Conservation (phyloP, 805 yeast genomes). For the Schizosaccharomyces lindneri region DNA sequence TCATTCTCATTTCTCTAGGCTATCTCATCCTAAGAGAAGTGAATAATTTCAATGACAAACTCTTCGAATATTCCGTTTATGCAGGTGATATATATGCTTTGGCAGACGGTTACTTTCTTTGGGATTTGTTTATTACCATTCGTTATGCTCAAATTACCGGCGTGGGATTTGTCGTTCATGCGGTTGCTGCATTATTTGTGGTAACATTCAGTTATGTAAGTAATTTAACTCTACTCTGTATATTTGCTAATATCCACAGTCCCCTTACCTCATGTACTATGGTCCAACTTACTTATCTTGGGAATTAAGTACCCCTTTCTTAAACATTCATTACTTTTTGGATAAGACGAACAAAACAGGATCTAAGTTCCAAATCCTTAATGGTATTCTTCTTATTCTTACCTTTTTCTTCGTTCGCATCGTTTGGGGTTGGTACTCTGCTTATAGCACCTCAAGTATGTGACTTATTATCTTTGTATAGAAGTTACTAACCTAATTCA, state of each 20-base stretch:
- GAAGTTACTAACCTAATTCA: background rate
- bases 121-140: conserved; percentile 64
- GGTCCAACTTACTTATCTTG: conserved; percentile 61
- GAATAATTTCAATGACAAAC: conserved; percentile 22
- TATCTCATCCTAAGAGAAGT: conserved; percentile 41
- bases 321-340: conserved; percentile 74
- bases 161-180: conserved; percentile 58
- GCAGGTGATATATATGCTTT: conserved; percentile 48
- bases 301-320: conserved; percentile 85
- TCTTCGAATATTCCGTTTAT: conserved; percentile 50
- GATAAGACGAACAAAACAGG: conserved; percentile 16
- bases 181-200: conserved; percentile 53
- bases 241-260: too few species aligned
- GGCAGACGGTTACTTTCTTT: conserved; percentile 65
- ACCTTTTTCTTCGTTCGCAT: conserved; percentile 61
- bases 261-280: conserved; percentile 59
- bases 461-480: background rate
- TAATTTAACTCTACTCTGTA: too few species aligned
- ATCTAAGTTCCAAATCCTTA: conserved; percentile 17
- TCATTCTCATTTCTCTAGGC: conserved; percentile 33
- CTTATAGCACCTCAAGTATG: conserved; percentile 11
- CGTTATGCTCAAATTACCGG: conserved; percentile 48
- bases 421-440: conserved; percentile 67
- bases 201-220: conserved; percentile 29
- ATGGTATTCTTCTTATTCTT: conserved; percentile 44